phyloP scores from a whole-genome alignment of 768 basidiomycete species.

The Filobasidium floriforme region DNA sequence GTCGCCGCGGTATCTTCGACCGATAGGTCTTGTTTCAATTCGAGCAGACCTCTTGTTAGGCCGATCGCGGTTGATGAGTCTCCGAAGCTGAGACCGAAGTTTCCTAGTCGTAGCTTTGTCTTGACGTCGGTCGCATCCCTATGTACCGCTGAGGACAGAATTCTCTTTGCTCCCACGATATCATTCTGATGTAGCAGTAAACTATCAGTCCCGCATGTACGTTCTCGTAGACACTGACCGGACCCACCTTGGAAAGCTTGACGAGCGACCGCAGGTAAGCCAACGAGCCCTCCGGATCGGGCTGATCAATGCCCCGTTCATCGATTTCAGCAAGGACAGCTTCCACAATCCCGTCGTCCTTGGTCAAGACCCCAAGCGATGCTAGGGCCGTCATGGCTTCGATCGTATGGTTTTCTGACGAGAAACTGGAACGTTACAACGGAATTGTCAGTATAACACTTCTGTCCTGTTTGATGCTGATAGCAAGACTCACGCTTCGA shows the following conservation, averaged over 20 bases:
- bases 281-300: conserved; percentile 11
- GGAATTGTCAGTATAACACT: not conserved
- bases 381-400: conserved; percentile 74
- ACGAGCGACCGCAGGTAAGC: conserved; percentile 7
- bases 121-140: not conserved
- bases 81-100: not conserved
- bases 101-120: conserved; percentile 3
- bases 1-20: conserved; percentile 7
- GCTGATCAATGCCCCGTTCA: conserved; percentile 39
- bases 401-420: conserved; percentile 67
- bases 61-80: not conserved
- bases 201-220: not conserved
- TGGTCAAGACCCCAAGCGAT: conserved; percentile 70
- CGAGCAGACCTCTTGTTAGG: not conserved
- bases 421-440: conserved; percentile 54
- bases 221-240: not conserved
- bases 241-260: conserved; percentile 13
- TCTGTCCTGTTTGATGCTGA: not conserved
- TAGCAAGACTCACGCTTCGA: conserved; percentile 63
- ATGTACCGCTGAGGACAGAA: not conserved
- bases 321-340: conserved; percentile 76
- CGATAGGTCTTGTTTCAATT: not conserved
- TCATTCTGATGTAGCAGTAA: conserved; percentile 4
- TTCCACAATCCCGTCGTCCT: conserved; percentile 69
- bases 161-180: not conserved